Evolutionary conservation across 495 filamentous ascomycete species (phyloP).

Genomic region (Daldinia loculata): DNA sequence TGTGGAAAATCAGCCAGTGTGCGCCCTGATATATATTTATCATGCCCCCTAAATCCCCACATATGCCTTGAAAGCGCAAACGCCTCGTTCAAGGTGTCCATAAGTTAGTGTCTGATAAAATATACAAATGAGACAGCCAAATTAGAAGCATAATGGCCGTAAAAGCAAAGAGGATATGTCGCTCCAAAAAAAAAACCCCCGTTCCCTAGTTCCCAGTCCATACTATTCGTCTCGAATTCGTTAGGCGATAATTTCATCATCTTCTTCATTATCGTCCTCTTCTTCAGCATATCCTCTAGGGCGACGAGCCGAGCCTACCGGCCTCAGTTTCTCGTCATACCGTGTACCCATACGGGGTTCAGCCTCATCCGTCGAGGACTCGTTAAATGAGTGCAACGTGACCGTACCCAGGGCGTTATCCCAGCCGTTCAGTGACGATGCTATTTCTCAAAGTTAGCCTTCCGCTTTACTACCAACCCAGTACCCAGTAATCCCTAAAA

Average conservation of each 20-base stretch:
- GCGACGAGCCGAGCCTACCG: conserved; percentile 4
- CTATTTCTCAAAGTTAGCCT: conserved; percentile 50
- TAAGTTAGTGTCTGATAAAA: conserved; percentile 1
- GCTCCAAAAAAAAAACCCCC: background rate
- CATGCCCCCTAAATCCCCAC: background rate
- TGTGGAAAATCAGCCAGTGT: conserved; percentile 13
- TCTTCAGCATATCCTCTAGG: conserved; percentile 11
- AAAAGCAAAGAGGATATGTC: background rate
- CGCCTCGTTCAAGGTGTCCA: conserved; percentile 4
- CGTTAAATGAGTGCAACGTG: conserved; percentile 79
- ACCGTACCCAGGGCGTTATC: conserved; percentile 75
- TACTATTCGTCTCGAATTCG: background rate
- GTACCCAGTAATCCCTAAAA: background rate
- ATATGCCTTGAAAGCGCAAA: conserved; percentile 3
- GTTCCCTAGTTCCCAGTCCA: background rate
- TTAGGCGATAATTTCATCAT: background rate
- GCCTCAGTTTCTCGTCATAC: conserved; percentile 59
- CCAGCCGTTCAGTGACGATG: conserved; percentile 82
- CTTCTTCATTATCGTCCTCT: conserved; percentile 13
- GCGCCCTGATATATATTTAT: conserved; percentile 17
- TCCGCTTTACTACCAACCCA: background rate
- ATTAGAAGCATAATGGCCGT: background rate
- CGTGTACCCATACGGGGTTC: conserved; percentile 66
- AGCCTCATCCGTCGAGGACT: conserved; percentile 69
- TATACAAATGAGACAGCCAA: background rate